Conservation (phyloP, 805 yeast species). For the Barnettozyma pratensis region DNA sequence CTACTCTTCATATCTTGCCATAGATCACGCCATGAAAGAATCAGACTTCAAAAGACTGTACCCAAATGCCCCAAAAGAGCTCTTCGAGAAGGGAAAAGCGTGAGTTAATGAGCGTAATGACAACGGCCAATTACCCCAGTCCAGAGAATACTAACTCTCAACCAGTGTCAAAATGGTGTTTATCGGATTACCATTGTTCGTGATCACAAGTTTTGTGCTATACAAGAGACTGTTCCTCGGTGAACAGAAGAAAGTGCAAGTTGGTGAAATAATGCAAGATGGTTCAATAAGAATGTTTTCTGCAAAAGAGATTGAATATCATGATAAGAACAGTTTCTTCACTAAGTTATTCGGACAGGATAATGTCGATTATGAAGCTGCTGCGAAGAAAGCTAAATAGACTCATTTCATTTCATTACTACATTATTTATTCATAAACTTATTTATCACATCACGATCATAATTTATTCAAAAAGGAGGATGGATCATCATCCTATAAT, state of each 20-base stretch:
- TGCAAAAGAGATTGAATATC: conserved; percentile 18
- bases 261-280: conserved; percentile 22
- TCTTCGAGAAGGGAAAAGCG: conserved; percentile 20
- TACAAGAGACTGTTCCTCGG: conserved; percentile 19
- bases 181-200: conserved; percentile 19
- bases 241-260: conserved; percentile 20
- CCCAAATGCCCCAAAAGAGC: conserved; percentile 20
- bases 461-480: not conserved
- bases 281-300: conserved; percentile 20
- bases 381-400: conserved; percentile 7
- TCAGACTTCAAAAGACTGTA: conserved; percentile 17
- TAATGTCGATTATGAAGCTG: conserved; percentile 18
- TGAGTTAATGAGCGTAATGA: not conserved
- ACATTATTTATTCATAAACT: not conserved
- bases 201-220: conserved; percentile 15
- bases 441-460: not conserved
- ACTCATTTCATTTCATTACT: not conserved
- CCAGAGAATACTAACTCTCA: not conserved
- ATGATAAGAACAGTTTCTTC: conserved; percentile 17
- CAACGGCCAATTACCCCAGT: too few species aligned
- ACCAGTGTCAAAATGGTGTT: conserved; percentile 19
- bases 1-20: too few species aligned
- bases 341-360: conserved; percentile 21
- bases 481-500: not conserved
- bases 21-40: conserved; percentile 13